Conservation (phyloP, 2,329 filamentous ascomycete genomes). For the Fusarium pilosicola region DNA sequence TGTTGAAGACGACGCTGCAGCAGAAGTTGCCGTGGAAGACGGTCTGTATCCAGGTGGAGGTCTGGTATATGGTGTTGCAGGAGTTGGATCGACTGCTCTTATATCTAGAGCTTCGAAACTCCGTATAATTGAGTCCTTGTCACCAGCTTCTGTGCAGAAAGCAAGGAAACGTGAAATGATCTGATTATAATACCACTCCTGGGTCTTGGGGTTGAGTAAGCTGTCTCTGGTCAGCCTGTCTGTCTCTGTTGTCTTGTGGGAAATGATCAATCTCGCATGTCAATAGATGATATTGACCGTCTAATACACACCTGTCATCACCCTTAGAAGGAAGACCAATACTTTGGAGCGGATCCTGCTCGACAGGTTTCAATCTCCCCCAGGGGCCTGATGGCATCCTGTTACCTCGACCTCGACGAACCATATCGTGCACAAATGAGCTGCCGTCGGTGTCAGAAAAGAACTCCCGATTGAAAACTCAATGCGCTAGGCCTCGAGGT, state of each 20-base stretch:
- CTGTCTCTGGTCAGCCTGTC: slow-evolving; percentile 53
- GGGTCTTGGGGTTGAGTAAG: slow-evolving; percentile 77
- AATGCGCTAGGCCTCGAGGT: background rate
- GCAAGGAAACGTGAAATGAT: slow-evolving; percentile 90
- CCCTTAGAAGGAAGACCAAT: slow-evolving; percentile 92
- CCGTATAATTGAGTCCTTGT: slow-evolving; percentile 76
- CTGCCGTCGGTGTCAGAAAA: background rate
- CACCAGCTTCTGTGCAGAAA: slow-evolving; percentile 81
- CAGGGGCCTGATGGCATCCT: slow-evolving; percentile 64
- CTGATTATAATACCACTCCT: slow-evolving; percentile 86
- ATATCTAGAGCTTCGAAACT: slow-evolving; percentile 74
- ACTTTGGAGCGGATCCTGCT: slow-evolving; percentile 79
- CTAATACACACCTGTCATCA: slow-evolving; percentile 74
- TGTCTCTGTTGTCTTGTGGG: background rate
- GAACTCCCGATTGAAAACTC: background rate
- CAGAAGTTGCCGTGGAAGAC: background rate
- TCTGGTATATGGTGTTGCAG: slow-evolving; percentile 16
- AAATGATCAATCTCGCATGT: background rate
- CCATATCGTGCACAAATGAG: slow-evolving; percentile 37
- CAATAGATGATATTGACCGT: background rate
- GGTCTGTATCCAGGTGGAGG: slow-evolving; percentile 12
- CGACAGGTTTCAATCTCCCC: slow-evolving; percentile 77
- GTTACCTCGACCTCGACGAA: slow-evolving; percentile 47
- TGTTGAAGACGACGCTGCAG: background rate
- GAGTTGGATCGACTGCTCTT: slow-evolving; percentile 20